Base-by-base conservation (phyloP, 208 protist genomes). In the Novymonas esmeraldas region DNA sequence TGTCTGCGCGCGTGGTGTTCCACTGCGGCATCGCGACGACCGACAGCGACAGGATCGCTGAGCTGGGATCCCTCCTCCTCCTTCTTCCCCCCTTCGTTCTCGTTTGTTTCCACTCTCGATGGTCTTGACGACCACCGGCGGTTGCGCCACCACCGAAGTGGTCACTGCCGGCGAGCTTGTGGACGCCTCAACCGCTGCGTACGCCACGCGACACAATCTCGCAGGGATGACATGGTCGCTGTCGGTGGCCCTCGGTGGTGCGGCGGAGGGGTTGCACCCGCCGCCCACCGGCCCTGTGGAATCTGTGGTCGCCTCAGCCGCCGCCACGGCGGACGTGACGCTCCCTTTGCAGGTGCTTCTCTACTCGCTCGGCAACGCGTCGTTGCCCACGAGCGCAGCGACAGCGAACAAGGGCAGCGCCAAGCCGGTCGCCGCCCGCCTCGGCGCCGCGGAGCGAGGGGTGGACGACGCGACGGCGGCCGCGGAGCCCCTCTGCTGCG, bases 281-380 rank as follows among this genome's bases (percentile, higher is more conserved):
- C 2, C 58, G 10, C 41, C 50, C 20, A 18, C 22, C n/a, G n/a
- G n/a, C n/a, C n/a, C n/a, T n/a, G n/a, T n/a, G n/a, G n/a, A n/a
- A n/a, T n/a, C n/a, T n/a, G n/a, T n/a, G n/a, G n/a, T n/a, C n/a
- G n/a, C 36, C 36, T 14, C 7, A 41, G 7, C 11, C 36, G 36
- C 36, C 7, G 41, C 34, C 29, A 41, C 50, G 18, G 36, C 20
- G 13, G 34, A 66, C 13, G 48, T 10, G 24, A 52, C 58, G 3
- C 59, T 66, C 6, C 26, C 33, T 24, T 42, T 73, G 22, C 67
- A 66, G 20, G 16, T 73, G 5, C 51, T 73, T 14, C 59, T 66
- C 20, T 65, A 49, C 11, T 54, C 34, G 31, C 61, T 73, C 50
- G 33, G 14, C 2, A 34, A 3, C 14, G 2, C 26, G 6, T 10